Conservation (phyloP, 2,329 filamentous ascomycete genomes). For the Ophiostoma himal-ulmi region DNA sequence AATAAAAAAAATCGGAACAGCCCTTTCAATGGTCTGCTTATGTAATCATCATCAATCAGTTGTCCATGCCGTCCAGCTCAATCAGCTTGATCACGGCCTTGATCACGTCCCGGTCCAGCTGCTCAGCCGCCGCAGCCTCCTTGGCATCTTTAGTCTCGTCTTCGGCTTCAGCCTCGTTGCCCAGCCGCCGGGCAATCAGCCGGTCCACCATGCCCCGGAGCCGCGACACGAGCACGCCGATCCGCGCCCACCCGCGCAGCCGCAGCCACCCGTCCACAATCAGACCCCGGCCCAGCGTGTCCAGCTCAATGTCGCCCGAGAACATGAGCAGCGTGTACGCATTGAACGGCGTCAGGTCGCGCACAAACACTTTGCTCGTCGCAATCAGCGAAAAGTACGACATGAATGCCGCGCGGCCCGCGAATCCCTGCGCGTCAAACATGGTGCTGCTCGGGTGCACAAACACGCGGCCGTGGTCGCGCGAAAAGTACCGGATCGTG, state of each 20-base stretch:
- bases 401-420: conserved; percentile 69
- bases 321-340: conserved; percentile 84
- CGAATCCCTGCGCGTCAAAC: conserved; percentile 75
- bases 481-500: conserved; percentile 87
- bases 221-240: conserved; percentile 81
- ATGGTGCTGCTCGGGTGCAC: conserved; percentile 84
- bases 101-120: conserved; percentile 62
- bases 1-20: neutral
- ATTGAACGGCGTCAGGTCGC: conserved; percentile 90
- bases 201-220: conserved; percentile 82
- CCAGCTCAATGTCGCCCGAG: conserved; percentile 76
- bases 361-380: conserved; percentile 85
- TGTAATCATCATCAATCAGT: conserved; percentile 32
- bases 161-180: conserved; percentile 37
- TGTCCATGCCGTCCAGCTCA: conserved; percentile 82
- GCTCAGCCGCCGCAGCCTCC: conserved; percentile 36
- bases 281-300: conserved; percentile 79
- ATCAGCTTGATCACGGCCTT: conserved; percentile 72
- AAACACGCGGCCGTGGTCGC: conserved; percentile 81
- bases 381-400: conserved; percentile 89
- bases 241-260: conserved; percentile 85
- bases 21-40: neutral
- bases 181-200: conserved; percentile 72
- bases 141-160: neutral
- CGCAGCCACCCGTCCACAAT: conserved; percentile 87